Conservation (phyloP, 805 yeast genomes). For the Vanderwaltozyma verrucispora region DNA sequence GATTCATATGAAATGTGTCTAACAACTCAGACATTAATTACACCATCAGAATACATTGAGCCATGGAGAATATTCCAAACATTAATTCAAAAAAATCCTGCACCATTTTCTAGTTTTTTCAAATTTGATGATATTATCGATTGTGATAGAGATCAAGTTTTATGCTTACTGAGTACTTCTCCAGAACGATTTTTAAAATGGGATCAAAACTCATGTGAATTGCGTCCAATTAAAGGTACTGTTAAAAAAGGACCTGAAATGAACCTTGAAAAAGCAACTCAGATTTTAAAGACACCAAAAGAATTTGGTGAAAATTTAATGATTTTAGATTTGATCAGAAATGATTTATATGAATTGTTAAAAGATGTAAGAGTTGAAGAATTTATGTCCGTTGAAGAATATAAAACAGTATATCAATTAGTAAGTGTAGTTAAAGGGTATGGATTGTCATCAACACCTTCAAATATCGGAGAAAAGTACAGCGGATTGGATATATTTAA, state of each 20-base stretch:
- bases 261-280: constrained; percentile 47
- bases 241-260: constrained; percentile 55
- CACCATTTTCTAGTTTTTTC: constrained; percentile 83
- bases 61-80: constrained; percentile 79
- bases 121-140: constrained; percentile 35
- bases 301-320: constrained; percentile 93
- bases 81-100: constrained; percentile 66
- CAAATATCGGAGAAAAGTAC: constrained; percentile 19
- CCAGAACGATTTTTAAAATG: constrained; percentile 91
- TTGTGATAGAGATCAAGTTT: constrained; percentile 39
- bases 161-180: constrained; percentile 67
- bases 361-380: constrained; percentile 59
- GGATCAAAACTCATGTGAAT: constrained; percentile 54
- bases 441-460: constrained; percentile 6
- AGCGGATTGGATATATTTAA: constrained; percentile 72
- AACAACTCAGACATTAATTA: constrained; percentile 61
- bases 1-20: constrained; percentile 92
- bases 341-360: constrained; percentile 67
- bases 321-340: constrained; percentile 94
- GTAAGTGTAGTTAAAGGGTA: constrained; percentile 81
- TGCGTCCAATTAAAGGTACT: constrained; percentile 95
- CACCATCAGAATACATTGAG: constrained; percentile 36
- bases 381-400: constrained; percentile 88
- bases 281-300: constrained; percentile 68
- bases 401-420: constrained; percentile 79